Base-by-base conservation (phyloP, 176 grass and related monocot species). In the Aegilops tauschii region DNA sequence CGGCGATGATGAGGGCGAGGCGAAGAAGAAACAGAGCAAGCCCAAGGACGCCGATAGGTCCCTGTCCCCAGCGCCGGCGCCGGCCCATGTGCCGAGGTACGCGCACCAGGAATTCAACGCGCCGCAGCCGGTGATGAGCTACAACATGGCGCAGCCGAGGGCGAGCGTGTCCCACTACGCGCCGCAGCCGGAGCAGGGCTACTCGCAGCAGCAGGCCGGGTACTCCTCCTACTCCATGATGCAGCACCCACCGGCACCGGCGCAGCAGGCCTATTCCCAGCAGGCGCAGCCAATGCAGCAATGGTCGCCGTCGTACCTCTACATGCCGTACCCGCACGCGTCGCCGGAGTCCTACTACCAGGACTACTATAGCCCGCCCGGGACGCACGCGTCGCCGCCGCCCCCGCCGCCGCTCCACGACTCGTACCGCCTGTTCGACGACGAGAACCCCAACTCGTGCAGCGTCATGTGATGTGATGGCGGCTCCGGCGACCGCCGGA, bases 391-490 rank as follows among this genome's bases (percentile, higher is more conserved):
- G 13, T 44, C 36, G 77, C 77, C 87, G 17, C 47, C 83, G 40
- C 78, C 84, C 4, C 85, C 77, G 17, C 75, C 73, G 65, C 87
- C 83, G 62, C 80, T 37, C 12, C 73, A 95, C 6, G 88, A 88
- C 71, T 65, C 86, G 69, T 90, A 92, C 76, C 50, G 80, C 79
- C 80, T 92, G 14, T 96, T 96, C 86, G 90, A 93, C 65, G 94
- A 96, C 78, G 94, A 96, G 74, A 92, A 96, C 86, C 89, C 91
- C 18, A 93, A 96, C 86, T 82, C 91, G 14, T 96, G 94, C 63
- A 92, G 85, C 66, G 56, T 96, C 76, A 93, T 96, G 94, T 96
- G 87, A 92, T 59, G n/a, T 12, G 44, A 45, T 12, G 11, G 16
- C 50, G 78, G 61, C 79, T 20, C 44, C 79, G 40, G 35, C 35